A percentile compares a stretch with the other conserved stretches of the same genome.
These are phyloP conservation scores for Fusarium piperis DNA, from an alignment of 2,329 filamentous ascomycete genomes.

Conservation along the genomic window DNA sequence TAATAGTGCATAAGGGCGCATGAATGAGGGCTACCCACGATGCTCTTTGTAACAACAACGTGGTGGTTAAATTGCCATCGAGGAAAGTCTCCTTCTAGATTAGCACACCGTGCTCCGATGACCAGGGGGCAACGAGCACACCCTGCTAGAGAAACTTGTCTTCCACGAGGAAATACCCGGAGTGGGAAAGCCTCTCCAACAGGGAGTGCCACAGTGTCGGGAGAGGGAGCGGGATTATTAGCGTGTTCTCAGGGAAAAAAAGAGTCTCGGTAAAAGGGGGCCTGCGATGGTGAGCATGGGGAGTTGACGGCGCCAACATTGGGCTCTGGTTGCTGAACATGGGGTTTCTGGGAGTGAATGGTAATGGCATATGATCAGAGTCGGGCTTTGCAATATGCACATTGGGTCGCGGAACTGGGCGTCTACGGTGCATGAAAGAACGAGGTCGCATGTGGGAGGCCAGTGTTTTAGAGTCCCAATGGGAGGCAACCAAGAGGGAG, in stretches of 20 bases:
- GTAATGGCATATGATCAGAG: neutral
- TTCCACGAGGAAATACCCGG: slow-evolving; percentile 23
- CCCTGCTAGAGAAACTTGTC: slow-evolving; percentile 17
- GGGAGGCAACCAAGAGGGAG: neutral
- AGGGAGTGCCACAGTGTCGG: slow-evolving; percentile 37
- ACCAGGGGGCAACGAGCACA: neutral
- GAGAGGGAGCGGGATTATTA: slow-evolving; percentile 12
- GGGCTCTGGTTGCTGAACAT: neutral
- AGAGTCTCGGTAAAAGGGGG: neutral
- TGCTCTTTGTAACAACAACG: neutral
- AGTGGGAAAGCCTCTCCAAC: slow-evolving; percentile 5
- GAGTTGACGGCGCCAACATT: slow-evolving; percentile 8
- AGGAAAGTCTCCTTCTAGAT: neutral
- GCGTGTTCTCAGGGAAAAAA: neutral
- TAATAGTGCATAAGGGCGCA: neutral
- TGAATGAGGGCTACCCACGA: neutral
- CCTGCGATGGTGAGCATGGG: neutral
- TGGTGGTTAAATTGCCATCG: neutral
- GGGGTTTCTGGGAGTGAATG: neutral
- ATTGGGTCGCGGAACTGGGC: neutral
- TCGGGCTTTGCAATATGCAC: neutral
- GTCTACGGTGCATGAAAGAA: neutral
- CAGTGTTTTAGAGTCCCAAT: neutral
- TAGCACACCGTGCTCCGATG: neutral
- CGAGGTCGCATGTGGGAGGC: neutral